Base-by-base conservation (phyloP, 345 rosid species). In the Boechera stricta region DNA sequence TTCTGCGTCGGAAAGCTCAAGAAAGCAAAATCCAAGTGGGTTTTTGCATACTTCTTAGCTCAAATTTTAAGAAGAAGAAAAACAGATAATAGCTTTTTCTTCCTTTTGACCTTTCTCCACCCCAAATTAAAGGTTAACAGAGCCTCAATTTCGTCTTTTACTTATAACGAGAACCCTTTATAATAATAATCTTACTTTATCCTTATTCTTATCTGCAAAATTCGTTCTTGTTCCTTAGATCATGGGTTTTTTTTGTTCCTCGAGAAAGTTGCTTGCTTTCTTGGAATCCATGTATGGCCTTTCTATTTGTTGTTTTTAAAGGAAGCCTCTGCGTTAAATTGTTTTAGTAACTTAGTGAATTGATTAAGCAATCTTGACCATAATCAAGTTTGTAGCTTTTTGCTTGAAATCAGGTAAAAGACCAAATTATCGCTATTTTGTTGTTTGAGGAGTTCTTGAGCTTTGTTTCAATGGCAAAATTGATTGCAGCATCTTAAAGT, bases 201-300 rank as follows among this genome's bases (percentile, higher is more conserved):
- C 49, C 70, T 71, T 64, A 29, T 57, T 45, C 44, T 56, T 70
- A 33, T 77, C 66, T 36, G 66, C 58, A 56, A 44, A 41, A 38
- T 71, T 49, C 76, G 10, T 39, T 42, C 45, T 75, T 52, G 35
- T 49, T 18, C 74, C 81, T 66, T 78, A 18, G 64, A 58, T 78
- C 72, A 42, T 78, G 81, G 81, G 16, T 35, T 45, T 59, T 59
- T 66, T 77, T 71, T 54, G 53, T 65, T 78, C 29, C 81, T 78
- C 81, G 73, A 78, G 56, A 78, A 78, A 72, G 73, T 58, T 65
- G 39, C 65, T 60, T 72, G 26, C 77, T 78, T 78, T 78, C 73
- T 78, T 72, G 81, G 69, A 78, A 66, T 72, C 57, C 54, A 31
- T 72, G 38, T 45, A 8, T 18, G 32, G 4, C 57, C 49, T 53